Evolutionary conservation across 139 green algal species (phyloP), one percentile per base, ranked within the genome.

Genomic region (Chlorella sp.): DNA sequence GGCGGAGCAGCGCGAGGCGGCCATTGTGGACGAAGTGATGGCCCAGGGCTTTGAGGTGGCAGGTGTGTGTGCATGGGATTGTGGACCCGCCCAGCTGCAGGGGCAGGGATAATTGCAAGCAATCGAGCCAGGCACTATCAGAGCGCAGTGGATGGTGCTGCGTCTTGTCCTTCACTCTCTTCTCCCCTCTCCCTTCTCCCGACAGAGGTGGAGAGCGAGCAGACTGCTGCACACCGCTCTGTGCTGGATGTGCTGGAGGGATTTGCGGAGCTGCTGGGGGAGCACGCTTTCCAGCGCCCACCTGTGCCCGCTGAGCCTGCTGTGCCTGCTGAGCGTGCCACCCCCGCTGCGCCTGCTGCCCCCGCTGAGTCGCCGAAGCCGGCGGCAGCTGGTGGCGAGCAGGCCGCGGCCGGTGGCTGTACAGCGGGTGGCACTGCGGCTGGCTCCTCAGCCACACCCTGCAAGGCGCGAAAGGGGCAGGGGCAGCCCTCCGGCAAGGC

Each of bases 151-250:
- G n/a, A n/a, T n/a, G n/a, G n/a, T n/a, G n/a, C n/a, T n/a, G n/a
- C n/a, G n/a, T n/a, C n/a, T n/a, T n/a, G n/a, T n/a, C n/a, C n/a
- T n/a, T n/a, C n/a, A n/a, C 44, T 28, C 30, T 68, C 26, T 18
- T 20, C 47, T 47, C 28, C 6, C 74, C 26, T 23, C 74, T 51
- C 15, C 2, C 15, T 28, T 9, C 20, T 47, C 26, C 26, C 7
- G 16, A 44, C 83, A 83, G 83, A 87, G 83, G 63, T 87, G 30
- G 73, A 87, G 41, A 68, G 60, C 57, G 74, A 83, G 73, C 73
- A 87, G 44, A 17, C 23, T 20, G 74, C 83, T 25, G 67, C 73
- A 0, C 36, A 70, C 44, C 23, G 74, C 32, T 87, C 83, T 0
- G 63, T 78, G 25, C 38, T 74, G 41, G 83, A 87, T 26, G 73